Base-by-base conservation (phyloP, 495 filamentous ascomycete species). In the Aspergillus taichungensis region DNA sequence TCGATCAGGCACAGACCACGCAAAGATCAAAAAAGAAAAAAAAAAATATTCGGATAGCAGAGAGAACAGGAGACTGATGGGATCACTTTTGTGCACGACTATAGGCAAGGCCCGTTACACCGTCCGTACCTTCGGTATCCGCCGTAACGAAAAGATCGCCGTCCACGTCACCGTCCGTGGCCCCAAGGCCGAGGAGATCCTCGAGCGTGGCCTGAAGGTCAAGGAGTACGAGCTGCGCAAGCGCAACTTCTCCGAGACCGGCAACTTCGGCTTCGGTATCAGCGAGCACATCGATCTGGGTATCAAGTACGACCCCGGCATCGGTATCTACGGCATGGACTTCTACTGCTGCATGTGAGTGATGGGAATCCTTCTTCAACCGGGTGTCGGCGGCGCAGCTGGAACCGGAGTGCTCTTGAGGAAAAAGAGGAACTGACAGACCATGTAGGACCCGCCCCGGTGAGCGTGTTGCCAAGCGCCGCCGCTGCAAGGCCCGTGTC, bases 291-390 rank as follows among this genome's bases (percentile, higher is more conserved):
- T 99, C 72, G 94, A 99, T 83, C 78, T 99, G 64, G 94, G 94
- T 61, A 97, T 99, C 85, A 99, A 99, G 83, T 98, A 98, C 77
- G 92, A 98, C 82, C 92, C 92, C 49, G 87, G 80, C 46, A 97
- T 97, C 59, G 91, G 91, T 80, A 97, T 99, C 74, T 99, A 99
- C 80, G 94, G 94, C 73, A 99, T 99, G 94, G 94, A 99, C 79
- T 99, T 99, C 81, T 99, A 95, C 85, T 88, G 83, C 85, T 96
- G 91, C 87, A 99, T 99, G 94, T 84, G 60, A 75, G 79, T 73
- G 59, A 30, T 8, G 11, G 11, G 14, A 12, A 34, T 7, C n/a
- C 13, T 13, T 24, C 18, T 13, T 28, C n/a, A 8, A 36, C 24
- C 28, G 13, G 13, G 8, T 11, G 8, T 13, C 34, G 33, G 37